Base-by-base conservation (phyloP, 1,284 basidiomycete species). In the Boletus albobrunnescens region DNA sequence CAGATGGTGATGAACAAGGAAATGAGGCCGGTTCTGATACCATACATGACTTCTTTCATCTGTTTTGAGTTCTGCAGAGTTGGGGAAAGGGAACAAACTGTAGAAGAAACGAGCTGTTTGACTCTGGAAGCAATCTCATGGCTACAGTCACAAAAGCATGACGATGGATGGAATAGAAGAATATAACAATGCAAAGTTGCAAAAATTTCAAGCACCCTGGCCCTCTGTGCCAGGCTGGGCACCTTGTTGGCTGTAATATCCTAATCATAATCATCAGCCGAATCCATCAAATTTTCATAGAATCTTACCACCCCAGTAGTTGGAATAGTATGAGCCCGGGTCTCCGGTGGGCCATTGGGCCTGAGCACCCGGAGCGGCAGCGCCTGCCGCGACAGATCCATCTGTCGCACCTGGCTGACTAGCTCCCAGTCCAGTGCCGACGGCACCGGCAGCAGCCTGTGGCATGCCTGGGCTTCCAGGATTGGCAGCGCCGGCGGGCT, bases 261-360 rank as follows among this genome's bases (percentile, higher is more conserved):
- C 87, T 89, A 45, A 2, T 46, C 32, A 30, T 17, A 30, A 52
- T 57, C 16, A 58, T 60, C 45, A 62, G 51, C 12, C 24, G 16
- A 36, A 37, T 23, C 39, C 27, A 47, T 24, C 14, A 26, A 39
- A 36, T 14, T 16, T 19, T 36, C 17, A 35, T 19, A 33, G 22
- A 48, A 38, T 14, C 84, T 64, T 49, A 87, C 85, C 85, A 63
- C 87, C 84, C 87, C 87, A 90, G 63, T 89, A 90, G 61, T 86
- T 84, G 44, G 79, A 79, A 67, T 90, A 89, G 67, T 89, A 89
- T 48, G 79, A 78, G 60, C 71, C 84, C 44, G 87, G 82, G 62
- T 89, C 87, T 32, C 77, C 75, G 26, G 75, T 72, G 41, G 74
- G 76, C 87, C 87, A 88, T 57, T 87, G 84, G 42, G 77, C 82